These are phyloP conservation scores for Fusarium nelsonii DNA, from an alignment of 2,329 filamentous ascomycete species.

Conservation along the genomic window DNA sequence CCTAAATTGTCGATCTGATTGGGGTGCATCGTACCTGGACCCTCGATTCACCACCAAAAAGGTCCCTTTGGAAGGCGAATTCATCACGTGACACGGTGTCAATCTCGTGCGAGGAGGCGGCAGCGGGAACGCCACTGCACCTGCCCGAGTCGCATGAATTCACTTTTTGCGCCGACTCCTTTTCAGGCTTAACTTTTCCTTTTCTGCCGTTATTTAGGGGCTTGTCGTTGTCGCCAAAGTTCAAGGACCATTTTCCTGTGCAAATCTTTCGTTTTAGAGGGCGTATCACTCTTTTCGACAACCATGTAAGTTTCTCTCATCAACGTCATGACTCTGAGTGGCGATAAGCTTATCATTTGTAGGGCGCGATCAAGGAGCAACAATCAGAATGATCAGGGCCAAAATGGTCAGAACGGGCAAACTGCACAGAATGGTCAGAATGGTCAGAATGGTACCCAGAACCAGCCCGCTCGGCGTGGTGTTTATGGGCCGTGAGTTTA, in stretches of 20 bases:
- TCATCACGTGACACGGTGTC: constrained; percentile 54
- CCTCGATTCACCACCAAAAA: constrained; percentile 12
- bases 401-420: constrained; percentile 18
- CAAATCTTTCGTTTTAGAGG: neutral
- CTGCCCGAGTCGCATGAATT: constrained; percentile 25
- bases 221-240: constrained; percentile 17
- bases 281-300: neutral
- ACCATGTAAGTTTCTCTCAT: constrained; percentile 30
- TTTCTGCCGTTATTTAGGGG: constrained; percentile 5
- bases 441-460: constrained; percentile 25
- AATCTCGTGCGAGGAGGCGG: constrained; percentile 35
- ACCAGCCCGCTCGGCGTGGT: constrained; percentile 47
- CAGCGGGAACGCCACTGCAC: constrained; percentile 41
- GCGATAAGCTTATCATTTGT: constrained; percentile 30
- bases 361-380: constrained; percentile 40
- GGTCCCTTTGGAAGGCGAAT: neutral
- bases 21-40: constrained; percentile 35
- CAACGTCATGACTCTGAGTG: constrained; percentile 1
- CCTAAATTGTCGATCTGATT: constrained; percentile 36
- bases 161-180: constrained; percentile 39
- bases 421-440: neutral
- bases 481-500: constrained; percentile 56
- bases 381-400: constrained; percentile 33
- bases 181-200: constrained; percentile 9
- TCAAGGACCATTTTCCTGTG: constrained; percentile 5